A percentile compares a stretch with the other conserved stretches of the same genome.
phyloP scores from a whole-genome alignment of 164 flowering plant species.

The Amborella trichopoda region DNA sequence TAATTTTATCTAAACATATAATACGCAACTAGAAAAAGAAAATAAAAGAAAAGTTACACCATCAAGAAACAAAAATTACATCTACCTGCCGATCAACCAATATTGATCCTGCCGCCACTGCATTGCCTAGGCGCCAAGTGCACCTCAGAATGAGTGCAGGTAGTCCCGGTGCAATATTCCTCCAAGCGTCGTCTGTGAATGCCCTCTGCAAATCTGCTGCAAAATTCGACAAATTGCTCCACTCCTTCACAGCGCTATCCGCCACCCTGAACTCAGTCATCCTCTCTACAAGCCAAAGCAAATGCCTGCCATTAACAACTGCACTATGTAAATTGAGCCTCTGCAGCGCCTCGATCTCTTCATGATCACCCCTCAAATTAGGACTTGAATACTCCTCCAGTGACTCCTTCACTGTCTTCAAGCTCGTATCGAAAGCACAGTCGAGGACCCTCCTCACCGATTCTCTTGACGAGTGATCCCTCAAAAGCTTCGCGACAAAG shows the following conservation, averaged over 20 bases:
- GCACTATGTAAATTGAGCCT: conserved; percentile 72
- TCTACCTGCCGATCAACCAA: conserved; percentile 70
- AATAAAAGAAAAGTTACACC: too few relatives aligned
- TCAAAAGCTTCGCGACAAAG: conserved; percentile 64
- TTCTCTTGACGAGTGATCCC: conserved; percentile 62
- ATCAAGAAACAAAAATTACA: too few relatives aligned
- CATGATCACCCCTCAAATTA: conserved; percentile 60
- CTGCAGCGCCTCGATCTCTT: conserved; percentile 88
- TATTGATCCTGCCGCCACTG: conserved; percentile 58
- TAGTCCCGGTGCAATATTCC: conserved; percentile 66
- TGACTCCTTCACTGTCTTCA: conserved; percentile 59
- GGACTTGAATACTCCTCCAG: conserved; percentile 74
- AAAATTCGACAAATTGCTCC: conserved; percentile 66
- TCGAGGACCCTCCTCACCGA: conserved; percentile 65
- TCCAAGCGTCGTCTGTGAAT: conserved; percentile 73
- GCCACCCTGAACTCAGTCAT: conserved; percentile 91
- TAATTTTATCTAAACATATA: too few relatives aligned
- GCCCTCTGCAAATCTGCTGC: conserved; percentile 74
- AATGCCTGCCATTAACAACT: conserved; percentile 54
- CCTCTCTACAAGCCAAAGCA: conserved; percentile 88
- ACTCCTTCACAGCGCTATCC: conserved; percentile 59
- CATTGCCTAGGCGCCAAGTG: conserved; percentile 60
- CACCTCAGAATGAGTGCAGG: conserved; percentile 60
- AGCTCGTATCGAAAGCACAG: conserved; percentile 38
- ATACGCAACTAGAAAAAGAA: too few relatives aligned